Evolutionary conservation across 495 filamentous ascomycete species (phyloP).

Genomic region (Pseudevernia furfuracea): DNA sequence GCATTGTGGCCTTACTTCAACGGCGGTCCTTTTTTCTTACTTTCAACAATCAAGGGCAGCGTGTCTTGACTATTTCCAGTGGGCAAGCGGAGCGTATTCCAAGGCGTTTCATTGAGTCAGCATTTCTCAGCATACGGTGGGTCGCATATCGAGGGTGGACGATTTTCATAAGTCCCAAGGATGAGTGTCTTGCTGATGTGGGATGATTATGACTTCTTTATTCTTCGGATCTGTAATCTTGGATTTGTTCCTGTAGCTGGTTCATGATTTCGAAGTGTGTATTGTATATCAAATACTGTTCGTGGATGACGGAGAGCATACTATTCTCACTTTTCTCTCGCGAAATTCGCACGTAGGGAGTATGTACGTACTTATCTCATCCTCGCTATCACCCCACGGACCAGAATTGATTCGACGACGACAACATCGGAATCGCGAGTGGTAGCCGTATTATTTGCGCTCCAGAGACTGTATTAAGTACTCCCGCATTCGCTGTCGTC

Average conservation of each 20-base stretch:
- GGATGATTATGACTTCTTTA: background rate
- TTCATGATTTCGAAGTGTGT: background rate
- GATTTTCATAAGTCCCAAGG: background rate
- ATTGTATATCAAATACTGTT: background rate
- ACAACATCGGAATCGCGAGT: too few species aligned
- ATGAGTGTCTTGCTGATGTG: background rate
- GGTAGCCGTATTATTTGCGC: background rate
- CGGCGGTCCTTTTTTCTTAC: background rate
- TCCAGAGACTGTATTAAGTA: background rate
- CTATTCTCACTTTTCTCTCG: background rate
- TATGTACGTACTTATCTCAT: background rate
- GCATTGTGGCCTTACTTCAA: background rate
- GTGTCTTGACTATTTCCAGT: background rate
- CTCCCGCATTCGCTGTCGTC: constrained; percentile 12
- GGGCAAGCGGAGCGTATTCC: background rate
- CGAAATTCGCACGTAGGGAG: background rate
- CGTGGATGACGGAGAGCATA: background rate
- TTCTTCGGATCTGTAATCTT: background rate
- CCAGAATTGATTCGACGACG: too few species aligned
- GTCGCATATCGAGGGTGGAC: background rate
- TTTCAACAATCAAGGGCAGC: too few species aligned
- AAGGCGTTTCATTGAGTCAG: background rate
- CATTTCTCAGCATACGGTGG: background rate
- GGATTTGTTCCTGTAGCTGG: background rate
- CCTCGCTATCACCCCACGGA: too few species aligned